Conservation (phyloP, 805 yeast genomes). For the Teunomyces barrocoloradensis region DNA sequence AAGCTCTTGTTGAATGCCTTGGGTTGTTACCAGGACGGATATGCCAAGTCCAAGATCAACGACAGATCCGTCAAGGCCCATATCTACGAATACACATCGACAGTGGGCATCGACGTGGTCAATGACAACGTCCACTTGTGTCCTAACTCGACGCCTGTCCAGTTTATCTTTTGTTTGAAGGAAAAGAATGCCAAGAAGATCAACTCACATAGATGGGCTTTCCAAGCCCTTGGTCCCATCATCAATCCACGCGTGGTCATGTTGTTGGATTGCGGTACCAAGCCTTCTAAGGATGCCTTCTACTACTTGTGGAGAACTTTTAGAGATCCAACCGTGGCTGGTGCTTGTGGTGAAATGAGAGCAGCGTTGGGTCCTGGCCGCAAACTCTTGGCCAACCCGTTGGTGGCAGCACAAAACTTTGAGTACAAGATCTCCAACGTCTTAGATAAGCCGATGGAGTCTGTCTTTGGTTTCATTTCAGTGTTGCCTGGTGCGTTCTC, state of each 20-base stretch:
- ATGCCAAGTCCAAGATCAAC: slow-evolving; percentile 88
- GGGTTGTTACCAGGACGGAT: slow-evolving; percentile 94
- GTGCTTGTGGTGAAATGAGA: slow-evolving; percentile 96
- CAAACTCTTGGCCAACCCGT: slow-evolving; percentile 64
- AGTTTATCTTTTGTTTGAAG: slow-evolving; percentile 83
- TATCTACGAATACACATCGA: slow-evolving; percentile 89
- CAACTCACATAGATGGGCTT: slow-evolving; percentile 96
- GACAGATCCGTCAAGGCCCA: slow-evolving; percentile 81
- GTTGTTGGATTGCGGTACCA: slow-evolving; percentile 91
- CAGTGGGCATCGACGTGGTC: slow-evolving; percentile 77
- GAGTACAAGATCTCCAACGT: slow-evolving; percentile 96
- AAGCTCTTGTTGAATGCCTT: slow-evolving; percentile 78
- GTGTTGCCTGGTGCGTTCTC: slow-evolving; percentile 97
- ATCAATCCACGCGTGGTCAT: slow-evolving; percentile 81
- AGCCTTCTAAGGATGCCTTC: slow-evolving; percentile 79
- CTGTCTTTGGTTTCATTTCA: slow-evolving; percentile 89
- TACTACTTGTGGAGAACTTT: slow-evolving; percentile 90
- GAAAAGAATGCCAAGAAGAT: slow-evolving; percentile 87
- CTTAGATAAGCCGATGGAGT: slow-evolving; percentile 93
- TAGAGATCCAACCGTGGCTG: slow-evolving; percentile 79
- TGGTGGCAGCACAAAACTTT: slow-evolving; percentile 95
- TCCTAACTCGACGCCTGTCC: slow-evolving; percentile 74
- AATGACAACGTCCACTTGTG: slow-evolving; percentile 65
- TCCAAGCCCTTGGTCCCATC: slow-evolving; percentile 85
- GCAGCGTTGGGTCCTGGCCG: slow-evolving; percentile 69